phyloP scores from a whole-genome alignment of 1,139 yeast species.

The Saccharomyces hybrid region DNA sequence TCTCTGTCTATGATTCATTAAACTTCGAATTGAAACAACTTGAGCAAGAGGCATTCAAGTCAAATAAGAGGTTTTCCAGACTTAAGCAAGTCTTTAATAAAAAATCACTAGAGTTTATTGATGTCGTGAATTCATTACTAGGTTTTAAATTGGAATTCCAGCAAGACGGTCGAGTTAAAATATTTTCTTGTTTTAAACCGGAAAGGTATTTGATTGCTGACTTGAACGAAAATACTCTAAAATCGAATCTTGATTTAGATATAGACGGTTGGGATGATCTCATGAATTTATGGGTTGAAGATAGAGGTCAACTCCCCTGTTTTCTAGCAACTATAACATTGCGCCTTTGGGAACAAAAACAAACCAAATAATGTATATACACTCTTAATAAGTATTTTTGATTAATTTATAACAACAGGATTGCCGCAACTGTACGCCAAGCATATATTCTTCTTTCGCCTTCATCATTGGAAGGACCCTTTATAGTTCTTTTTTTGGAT shows the following conservation, averaged over 20 bases:
- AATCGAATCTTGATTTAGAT: conserved; percentile 26
- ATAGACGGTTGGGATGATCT: conserved; percentile 45
- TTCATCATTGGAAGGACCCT: neutral
- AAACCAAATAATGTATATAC: neutral
- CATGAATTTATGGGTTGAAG: conserved; percentile 60
- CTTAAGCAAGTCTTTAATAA: conserved; percentile 58
- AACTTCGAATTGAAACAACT: conserved; percentile 47
- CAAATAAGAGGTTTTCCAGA: conserved; percentile 52
- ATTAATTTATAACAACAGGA: neutral
- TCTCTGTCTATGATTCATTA: conserved; percentile 57
- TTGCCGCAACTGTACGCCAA: neutral
- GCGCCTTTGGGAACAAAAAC: conserved; percentile 45
- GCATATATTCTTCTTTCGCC: neutral
- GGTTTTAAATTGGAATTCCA: conserved; percentile 73
- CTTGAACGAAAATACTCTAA: conserved; percentile 30
- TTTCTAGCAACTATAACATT: conserved; percentile 71
- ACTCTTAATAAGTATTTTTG: neutral
- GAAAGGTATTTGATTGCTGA: conserved; percentile 32
- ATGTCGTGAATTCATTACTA: conserved; percentile 58
- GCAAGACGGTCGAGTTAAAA: conserved; percentile 58
- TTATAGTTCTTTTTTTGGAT: neutral
- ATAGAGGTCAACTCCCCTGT: conserved; percentile 68
- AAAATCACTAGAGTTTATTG: conserved; percentile 67
- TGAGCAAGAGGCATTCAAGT: conserved; percentile 44
- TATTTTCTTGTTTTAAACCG: conserved; percentile 49